Evolutionary conservation across 148 eudicot species (phyloP).

Genomic region (Pouteria glomerata): DNA sequence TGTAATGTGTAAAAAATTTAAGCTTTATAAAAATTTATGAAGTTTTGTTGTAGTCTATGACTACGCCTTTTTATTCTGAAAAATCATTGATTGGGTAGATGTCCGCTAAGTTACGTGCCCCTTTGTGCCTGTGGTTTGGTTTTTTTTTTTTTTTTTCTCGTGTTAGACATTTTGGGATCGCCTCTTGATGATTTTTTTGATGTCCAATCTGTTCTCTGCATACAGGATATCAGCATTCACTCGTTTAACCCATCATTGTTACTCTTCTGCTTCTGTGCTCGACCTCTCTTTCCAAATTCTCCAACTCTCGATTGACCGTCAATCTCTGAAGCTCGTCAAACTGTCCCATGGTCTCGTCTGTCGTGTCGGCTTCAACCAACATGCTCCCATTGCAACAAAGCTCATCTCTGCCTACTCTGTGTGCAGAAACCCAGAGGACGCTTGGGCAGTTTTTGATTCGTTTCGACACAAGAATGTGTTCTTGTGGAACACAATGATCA

Average conservation of each 20-base stretch:
- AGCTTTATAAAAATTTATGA: too few species aligned
- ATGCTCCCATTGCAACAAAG: conserved; percentile 28
- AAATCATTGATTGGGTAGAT: too few species aligned
- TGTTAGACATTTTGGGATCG: too few species aligned
- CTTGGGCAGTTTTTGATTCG: conserved; percentile 23
- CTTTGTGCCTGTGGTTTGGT: too few species aligned
- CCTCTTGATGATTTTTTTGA: too few species aligned
- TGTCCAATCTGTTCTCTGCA: conserved; percentile 8
- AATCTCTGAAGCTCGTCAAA: conserved; percentile 21
- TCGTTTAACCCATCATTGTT: background rate
- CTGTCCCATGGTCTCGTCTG: conserved; percentile 27
- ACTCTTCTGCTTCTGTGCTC: conserved; percentile 9
- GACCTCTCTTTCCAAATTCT: conserved; percentile 7
- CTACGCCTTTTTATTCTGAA: too few species aligned
- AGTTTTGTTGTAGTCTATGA: too few species aligned
- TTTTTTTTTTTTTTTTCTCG: too few species aligned
- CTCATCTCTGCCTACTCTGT: conserved; percentile 34
- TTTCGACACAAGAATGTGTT: conserved; percentile 23
- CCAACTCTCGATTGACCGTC: conserved; percentile 21
- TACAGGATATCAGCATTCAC: background rate
- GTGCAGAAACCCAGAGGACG: conserved; percentile 7
- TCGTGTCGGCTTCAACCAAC: conserved; percentile 24
- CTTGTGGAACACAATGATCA: conserved; percentile 33
- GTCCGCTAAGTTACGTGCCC: too few species aligned
- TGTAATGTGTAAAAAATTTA: too few species aligned